Percentiles rank a stretch among this genome's conserved stretches.
phyloP scores from a whole-genome alignment of 1,139 yeast genomes.

The Dujonia santamariae region DNA sequence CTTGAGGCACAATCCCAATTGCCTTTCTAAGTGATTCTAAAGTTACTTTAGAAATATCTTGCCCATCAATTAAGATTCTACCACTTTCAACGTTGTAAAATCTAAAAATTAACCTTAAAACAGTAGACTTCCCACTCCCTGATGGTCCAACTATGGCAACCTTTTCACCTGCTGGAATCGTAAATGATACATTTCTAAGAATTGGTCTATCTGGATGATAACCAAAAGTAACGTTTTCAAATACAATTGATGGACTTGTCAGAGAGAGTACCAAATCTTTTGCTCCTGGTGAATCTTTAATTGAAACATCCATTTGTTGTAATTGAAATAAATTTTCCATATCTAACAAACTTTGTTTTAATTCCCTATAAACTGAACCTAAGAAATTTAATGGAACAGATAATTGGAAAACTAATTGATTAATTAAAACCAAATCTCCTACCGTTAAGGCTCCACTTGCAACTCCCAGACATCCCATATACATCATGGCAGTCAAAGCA shows the following conservation, averaged over 20 bases:
- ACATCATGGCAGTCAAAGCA: constrained; percentile 97
- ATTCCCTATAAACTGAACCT: constrained; percentile 92
- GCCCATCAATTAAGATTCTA: constrained; percentile 81
- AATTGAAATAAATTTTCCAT: constrained; percentile 88
- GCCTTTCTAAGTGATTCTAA: constrained; percentile 69
- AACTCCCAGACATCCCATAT: constrained; percentile 96
- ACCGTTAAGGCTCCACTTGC: constrained; percentile 79
- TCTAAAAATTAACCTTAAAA: constrained; percentile 77
- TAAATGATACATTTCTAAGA: constrained; percentile 73
- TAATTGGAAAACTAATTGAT: constrained; percentile 92
- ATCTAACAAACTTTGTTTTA: constrained; percentile 86
- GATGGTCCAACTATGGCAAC: constrained; percentile 95
- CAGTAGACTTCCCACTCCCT: constrained; percentile 94
- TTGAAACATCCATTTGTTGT: constrained; percentile 69
- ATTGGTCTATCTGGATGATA: constrained; percentile 89
- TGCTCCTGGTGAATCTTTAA: constrained; percentile 61
- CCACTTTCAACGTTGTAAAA: constrained; percentile 85
- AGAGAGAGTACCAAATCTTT: constrained; percentile 56
- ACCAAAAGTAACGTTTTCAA: constrained; percentile 92
- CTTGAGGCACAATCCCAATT: constrained; percentile 97
- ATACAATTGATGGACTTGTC: constrained; percentile 37
- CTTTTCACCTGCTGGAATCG: constrained; percentile 86
- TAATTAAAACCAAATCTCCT: constrained; percentile 94
- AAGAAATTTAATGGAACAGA: constrained; percentile 91
- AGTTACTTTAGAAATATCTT: constrained; percentile 75